A percentile compares a stretch with the other conserved stretches of the same genome.
These are phyloP conservation scores for Lactarius vividus DNA, from an alignment of 768 basidiomycete genomes.

Conservation along the genomic window DNA sequence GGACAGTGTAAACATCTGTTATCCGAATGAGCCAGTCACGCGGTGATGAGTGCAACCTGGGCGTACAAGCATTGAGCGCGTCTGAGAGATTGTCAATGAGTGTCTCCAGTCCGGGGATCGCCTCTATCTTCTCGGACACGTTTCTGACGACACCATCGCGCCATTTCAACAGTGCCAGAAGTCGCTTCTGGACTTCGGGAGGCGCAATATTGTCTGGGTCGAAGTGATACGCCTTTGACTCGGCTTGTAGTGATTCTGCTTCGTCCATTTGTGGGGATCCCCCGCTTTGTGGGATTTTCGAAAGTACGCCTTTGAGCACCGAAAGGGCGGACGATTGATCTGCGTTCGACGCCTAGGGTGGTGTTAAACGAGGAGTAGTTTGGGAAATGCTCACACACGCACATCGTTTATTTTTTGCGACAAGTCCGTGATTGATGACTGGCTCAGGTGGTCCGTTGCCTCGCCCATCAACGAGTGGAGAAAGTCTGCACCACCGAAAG, in stretches of 20 bases:
- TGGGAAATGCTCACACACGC: conserved; percentile 3
- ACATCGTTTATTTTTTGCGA: conserved; percentile 48
- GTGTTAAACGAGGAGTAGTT: background rate
- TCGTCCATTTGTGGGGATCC: conserved; percentile 47
- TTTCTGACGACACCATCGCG: conserved; percentile 57
- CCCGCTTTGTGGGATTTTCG: conserved; percentile 51
- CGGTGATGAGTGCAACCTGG: background rate
- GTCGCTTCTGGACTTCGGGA: conserved; percentile 56
- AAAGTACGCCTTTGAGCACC: conserved; percentile 44
- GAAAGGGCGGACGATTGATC: conserved; percentile 37
- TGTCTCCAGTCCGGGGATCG: conserved; percentile 58
- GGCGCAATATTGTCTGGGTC: conserved; percentile 62
- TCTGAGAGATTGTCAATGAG: conserved; percentile 62
- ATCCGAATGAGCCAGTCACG: conserved; percentile 10
- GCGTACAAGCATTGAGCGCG: conserved; percentile 63
- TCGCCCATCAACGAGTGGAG: conserved; percentile 63
- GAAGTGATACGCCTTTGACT: conserved; percentile 58
- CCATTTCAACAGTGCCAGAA: conserved; percentile 60
- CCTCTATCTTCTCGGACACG: conserved; percentile 55
- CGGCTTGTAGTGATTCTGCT: conserved; percentile 52
- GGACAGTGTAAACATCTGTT: conserved; percentile 59
- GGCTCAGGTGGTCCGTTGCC: conserved; percentile 59
- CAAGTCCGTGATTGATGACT: conserved; percentile 60
- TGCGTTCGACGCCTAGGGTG: conserved; percentile 31
- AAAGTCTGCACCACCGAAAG: conserved; percentile 68